A percentile compares a stretch with the other conserved stretches of the same genome.
Conservation (phyloP, 345 rosid species). For the Rhodamnia argentea region DNA sequence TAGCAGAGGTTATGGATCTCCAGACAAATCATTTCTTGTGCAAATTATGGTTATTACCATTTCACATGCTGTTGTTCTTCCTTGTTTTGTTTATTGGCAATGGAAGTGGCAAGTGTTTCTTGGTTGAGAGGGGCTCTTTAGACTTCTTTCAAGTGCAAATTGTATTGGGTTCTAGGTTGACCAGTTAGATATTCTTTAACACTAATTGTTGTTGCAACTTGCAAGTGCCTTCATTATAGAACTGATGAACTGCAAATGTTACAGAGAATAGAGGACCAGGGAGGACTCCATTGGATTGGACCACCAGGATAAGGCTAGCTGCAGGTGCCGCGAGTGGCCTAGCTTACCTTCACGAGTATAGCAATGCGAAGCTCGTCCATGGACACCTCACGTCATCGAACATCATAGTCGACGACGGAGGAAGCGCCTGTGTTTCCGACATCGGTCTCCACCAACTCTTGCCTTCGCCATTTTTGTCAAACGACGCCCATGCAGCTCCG, state of each 20-base stretch:
- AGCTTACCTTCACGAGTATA: conserved; percentile 20
- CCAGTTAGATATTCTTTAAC: background rate
- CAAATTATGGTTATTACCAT: background rate
- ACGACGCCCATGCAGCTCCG: conserved; percentile 16
- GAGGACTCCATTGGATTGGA: conserved; percentile 26
- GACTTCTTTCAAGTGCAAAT: background rate
- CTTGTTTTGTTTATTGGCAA: background rate
- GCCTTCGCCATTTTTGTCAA: conserved; percentile 3
- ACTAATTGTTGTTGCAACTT: background rate
- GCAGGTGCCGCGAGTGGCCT: conserved; percentile 31
- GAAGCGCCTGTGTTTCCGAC: conserved; percentile 24
- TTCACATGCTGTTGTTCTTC: background rate
- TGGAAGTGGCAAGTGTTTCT: background rate
- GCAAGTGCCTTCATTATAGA: background rate
- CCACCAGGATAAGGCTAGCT: conserved; percentile 23
- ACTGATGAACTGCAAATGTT: background rate
- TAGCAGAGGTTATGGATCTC: background rate
- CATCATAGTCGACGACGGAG: conserved; percentile 14
- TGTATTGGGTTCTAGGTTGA: background rate
- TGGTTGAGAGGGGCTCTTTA: background rate
- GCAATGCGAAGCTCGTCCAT: conserved; percentile 22
- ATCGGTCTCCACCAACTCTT: conserved; percentile 21
- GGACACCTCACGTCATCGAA: conserved; percentile 30
- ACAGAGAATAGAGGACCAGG: conserved; percentile 35
- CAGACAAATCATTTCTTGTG: background rate